Evolutionary conservation across 495 filamentous ascomycete genomes (phyloP), one percentile per base, ranked within the genome.

Genomic region (Penicillium taxi): DNA sequence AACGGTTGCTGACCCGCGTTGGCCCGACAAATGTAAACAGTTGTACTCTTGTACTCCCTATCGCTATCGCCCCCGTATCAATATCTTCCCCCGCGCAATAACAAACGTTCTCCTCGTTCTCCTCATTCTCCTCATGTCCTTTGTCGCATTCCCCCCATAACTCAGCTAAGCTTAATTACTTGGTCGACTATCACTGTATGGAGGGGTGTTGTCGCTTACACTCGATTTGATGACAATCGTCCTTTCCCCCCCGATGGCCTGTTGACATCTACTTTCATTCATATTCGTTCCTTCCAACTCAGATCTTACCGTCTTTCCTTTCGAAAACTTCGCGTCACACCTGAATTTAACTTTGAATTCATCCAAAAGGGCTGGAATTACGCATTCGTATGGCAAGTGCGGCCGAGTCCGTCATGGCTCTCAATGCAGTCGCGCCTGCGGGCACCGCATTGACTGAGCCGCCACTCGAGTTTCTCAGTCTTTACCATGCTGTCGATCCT

Each of bases 401-500:
- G 42, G 32, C 47, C 39, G 29, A 29, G 36, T 32, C 45, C 50
- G 44, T 44, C 52, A 70, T 70, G 64, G 56, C 63, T 41, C 56
- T 56, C 23, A 54, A 40, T 28, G 32, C 41, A 34, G 39, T 28
- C 36, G 37, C 53, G 39, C 39, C 53, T 13, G 37, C 49, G 18
- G 41, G 47, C 26, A 54, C 34, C 31, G 44, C 57, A n/a, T 41
- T 61, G 35, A 45, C 65, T 35, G 63, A 69, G 37, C 69, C 90
- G 60, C 80, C 82, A 54, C 68, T 81, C 61, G 82, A 86, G 54
- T 73, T 81, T 41, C 72, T 91, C 62, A 75, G 73, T 46, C 80
- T 90, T 40, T 91, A 88, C 68, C 78, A 86, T 63, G 77, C 80
- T 50, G 80, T 76, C 52, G 86, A 94, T 63, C 72, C 81, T 6